phyloP scores from a whole-genome alignment of 148 eudicot species.

The Rhododendron molle region DNA sequence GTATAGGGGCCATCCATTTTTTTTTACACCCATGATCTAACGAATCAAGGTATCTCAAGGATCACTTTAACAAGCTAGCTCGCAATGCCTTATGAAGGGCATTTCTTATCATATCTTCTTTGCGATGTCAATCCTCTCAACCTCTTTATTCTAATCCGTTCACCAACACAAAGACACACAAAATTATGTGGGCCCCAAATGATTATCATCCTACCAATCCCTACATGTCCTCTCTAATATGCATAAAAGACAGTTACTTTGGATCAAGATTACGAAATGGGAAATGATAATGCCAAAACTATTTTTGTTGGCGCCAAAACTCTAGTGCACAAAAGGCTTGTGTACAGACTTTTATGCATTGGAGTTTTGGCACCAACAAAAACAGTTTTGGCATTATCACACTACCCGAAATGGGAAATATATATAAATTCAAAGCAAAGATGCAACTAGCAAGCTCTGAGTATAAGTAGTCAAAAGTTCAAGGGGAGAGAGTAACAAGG shows the following conservation, averaged over 20 bases:
- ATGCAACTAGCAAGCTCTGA: neutral
- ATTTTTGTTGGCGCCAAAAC: no score
- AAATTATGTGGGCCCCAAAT: neutral
- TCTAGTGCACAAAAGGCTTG: no score
- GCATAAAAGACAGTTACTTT: neutral
- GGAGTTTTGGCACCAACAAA: no score
- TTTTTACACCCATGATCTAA: neutral
- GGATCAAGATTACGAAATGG: neutral
- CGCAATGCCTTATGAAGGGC: neutral
- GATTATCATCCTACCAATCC: neutral
- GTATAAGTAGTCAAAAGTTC: neutral
- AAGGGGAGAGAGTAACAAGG: neutral
- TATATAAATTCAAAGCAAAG: neutral
- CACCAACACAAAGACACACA: neutral
- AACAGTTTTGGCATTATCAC: no score
- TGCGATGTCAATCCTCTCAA: neutral
- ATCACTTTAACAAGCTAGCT: neutral
- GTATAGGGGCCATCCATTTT: neutral
- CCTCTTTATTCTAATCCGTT: neutral
- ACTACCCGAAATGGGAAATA: no score
- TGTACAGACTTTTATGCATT: no score
- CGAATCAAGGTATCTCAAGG: neutral
- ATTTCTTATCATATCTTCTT: neutral
- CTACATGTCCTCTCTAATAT: neutral
- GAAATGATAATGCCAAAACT: no score